These are phyloP conservation scores for Colletotrichum incanum DNA, from an alignment of 2,329 filamentous ascomycete species.

Conservation along the genomic window DNA sequence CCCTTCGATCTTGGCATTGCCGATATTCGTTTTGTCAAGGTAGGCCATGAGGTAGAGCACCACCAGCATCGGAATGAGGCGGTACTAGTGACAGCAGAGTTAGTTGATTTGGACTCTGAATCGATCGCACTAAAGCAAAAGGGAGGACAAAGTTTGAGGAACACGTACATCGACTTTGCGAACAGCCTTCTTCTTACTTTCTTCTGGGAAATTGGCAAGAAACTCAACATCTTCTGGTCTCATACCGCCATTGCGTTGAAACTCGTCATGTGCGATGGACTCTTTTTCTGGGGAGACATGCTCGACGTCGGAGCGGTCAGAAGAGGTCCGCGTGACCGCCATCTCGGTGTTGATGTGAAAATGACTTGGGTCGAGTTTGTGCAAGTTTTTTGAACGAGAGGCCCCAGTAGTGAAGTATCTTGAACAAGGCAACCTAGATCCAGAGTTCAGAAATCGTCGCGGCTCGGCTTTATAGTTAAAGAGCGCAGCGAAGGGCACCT, in stretches of 20 bases:
- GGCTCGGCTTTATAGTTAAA: slow-evolving; percentile 27
- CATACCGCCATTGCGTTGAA: slow-evolving; percentile 39
- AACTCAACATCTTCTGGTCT: slow-evolving; percentile 51
- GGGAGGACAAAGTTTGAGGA: neutral
- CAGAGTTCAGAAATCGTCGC: neutral
- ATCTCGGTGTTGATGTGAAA: slow-evolving; percentile 22
- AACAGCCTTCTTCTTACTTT: slow-evolving; percentile 50
- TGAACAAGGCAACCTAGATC: neutral
- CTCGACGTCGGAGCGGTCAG: slow-evolving; percentile 47
- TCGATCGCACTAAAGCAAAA: neutral
- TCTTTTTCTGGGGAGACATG: slow-evolving; percentile 47
- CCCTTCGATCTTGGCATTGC: slow-evolving; percentile 71
- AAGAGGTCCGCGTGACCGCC: slow-evolving; percentile 28
- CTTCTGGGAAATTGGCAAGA: slow-evolving; percentile 49
- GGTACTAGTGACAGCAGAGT: slow-evolving; percentile 39
- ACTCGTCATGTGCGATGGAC: slow-evolving; percentile 46
- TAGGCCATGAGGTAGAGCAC: slow-evolving; percentile 51
- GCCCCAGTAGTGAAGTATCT: neutral
- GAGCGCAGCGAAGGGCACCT: neutral
- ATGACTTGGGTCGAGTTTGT: neutral
- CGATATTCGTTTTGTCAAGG: slow-evolving; percentile 53
- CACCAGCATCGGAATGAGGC: slow-evolving; percentile 51
- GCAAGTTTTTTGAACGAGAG: neutral
- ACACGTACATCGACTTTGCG: slow-evolving; percentile 50
- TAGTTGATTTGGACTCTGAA: too few relatives aligned